Percentiles rank a stretch among this genome's conserved stretches.
phyloP scores from a whole-genome alignment of 2,329 filamentous ascomycete species.

The Cytospora mali region DNA sequence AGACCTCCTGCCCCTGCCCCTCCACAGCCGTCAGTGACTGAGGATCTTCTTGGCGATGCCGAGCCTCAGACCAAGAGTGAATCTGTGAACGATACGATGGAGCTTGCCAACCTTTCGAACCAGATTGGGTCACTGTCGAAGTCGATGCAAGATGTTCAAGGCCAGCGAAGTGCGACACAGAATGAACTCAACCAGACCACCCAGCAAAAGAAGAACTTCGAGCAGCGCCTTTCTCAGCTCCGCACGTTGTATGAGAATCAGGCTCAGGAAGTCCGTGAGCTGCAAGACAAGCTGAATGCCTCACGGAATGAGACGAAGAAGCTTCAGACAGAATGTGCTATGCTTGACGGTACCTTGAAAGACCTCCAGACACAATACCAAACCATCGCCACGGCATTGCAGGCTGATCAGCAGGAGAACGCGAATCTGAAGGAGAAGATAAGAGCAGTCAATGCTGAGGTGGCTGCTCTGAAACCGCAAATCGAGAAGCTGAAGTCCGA shows the following conservation, averaged over 20 bases:
- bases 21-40: constrained; percentile 56
- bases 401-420: constrained; percentile 90
- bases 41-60: constrained; percentile 88
- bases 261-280: constrained; percentile 77
- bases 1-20: constrained; percentile 33
- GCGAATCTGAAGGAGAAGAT: constrained; percentile 84
- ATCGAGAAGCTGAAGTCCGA: constrained; percentile 93
- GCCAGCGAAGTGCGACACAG: constrained; percentile 76
- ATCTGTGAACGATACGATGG: constrained; percentile 84
- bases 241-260: constrained; percentile 91
- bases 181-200: constrained; percentile 79
- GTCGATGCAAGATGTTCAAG: constrained; percentile 92
- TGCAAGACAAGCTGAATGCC: constrained; percentile 79
- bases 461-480: constrained; percentile 81
- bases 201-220: constrained; percentile 90
- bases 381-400: constrained; percentile 71
- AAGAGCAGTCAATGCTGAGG: constrained; percentile 77
- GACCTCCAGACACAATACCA: constrained; percentile 84
- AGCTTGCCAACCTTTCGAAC: constrained; percentile 93
- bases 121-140: constrained; percentile 89
- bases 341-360: constrained; percentile 77
- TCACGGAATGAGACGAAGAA: constrained; percentile 82
- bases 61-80: constrained; percentile 86
- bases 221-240: constrained; percentile 83
- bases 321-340: constrained; percentile 79